Evolutionary conservation across 2,329 filamentous ascomycete genomes (phyloP).

Genomic region (Verticillium nonalfalfae): DNA sequence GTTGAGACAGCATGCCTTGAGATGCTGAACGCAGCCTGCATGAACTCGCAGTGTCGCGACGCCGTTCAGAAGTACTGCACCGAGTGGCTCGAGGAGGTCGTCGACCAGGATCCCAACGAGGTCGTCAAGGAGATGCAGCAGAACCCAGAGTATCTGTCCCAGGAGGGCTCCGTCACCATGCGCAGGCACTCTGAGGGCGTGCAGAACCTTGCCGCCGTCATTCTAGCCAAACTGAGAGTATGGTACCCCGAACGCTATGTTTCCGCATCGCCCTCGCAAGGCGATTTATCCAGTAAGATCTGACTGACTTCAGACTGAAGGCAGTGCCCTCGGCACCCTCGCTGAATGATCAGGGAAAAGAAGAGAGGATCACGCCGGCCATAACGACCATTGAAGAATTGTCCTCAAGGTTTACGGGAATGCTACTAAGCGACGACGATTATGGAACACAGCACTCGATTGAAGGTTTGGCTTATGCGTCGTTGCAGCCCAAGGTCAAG

Average conservation of each 20-base stretch:
- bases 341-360: conserved; percentile 21
- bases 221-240: conserved; percentile 66
- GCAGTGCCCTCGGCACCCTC: conserved; percentile 42
- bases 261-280: not conserved
- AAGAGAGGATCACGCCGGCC: conserved; percentile 42
- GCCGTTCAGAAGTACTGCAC: conserved; percentile 79
- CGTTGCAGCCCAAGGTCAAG: conserved; percentile 78
- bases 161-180: conserved; percentile 53
- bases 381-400: conserved; percentile 61
- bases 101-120: conserved; percentile 63
- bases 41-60: conserved; percentile 75
- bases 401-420: conserved; percentile 56
- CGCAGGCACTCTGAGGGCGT: conserved; percentile 55
- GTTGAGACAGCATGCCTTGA: conserved; percentile 84
- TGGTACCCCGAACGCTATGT: conserved; percentile 16
- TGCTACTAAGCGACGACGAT: conserved; percentile 56
- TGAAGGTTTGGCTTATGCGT: conserved; percentile 89
- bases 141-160: conserved; percentile 52
- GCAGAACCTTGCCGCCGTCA: conserved; percentile 63
- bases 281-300: conserved; percentile 11
- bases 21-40: conserved; percentile 85
- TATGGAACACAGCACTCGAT: conserved; percentile 63
- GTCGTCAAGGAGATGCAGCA: conserved; percentile 40
- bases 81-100: conserved; percentile 80
- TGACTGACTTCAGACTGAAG: conserved; percentile 47